phyloP scores from a whole-genome alignment of 2,329 filamentous ascomycete species.

The Pyricularia grisea region DNA sequence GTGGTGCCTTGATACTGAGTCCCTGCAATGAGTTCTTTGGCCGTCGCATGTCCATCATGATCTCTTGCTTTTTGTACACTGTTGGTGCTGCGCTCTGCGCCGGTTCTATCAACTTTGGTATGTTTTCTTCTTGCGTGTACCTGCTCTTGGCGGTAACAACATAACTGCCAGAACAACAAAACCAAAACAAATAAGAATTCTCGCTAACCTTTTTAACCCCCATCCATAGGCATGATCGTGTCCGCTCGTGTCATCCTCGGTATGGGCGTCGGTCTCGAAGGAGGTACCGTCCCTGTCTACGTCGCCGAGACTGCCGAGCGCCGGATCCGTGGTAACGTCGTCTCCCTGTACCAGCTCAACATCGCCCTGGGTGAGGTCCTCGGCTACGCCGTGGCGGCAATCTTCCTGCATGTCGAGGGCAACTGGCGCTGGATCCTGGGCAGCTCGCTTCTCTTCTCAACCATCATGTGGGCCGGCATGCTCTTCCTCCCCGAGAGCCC shows the following conservation, averaged over 20 bases:
- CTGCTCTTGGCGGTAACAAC: not conserved
- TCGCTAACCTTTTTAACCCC: not conserved
- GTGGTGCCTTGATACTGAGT: slow-evolving; percentile 56
- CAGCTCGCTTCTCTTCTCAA: slow-evolving; percentile 61
- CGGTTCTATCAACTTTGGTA: slow-evolving; percentile 54
- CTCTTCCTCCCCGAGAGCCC: slow-evolving; percentile 63
- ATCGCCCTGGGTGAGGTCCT: slow-evolving; percentile 67
- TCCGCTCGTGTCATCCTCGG: slow-evolving; percentile 59
- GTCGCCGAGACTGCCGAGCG: slow-evolving; percentile 64
- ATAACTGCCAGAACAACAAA: too few species aligned
- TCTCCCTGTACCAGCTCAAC: slow-evolving; percentile 67
- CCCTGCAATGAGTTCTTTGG: slow-evolving; percentile 60
- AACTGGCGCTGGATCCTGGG: slow-evolving; percentile 70
- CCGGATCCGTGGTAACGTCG: slow-evolving; percentile 59
- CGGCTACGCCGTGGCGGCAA: slow-evolving; percentile 63
- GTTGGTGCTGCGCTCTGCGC: slow-evolving; percentile 60
- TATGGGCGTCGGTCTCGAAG: slow-evolving; percentile 62
- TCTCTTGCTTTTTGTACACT: slow-evolving; percentile 61
- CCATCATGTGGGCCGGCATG: slow-evolving; percentile 53
- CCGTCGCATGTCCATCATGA: slow-evolving; percentile 58
- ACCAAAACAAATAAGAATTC: not conserved
- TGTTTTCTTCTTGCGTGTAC: not conserved
- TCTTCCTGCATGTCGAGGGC: slow-evolving; percentile 59
- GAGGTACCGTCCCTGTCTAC: slow-evolving; percentile 66
- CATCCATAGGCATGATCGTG: slow-evolving; percentile 50